Percentiles rank a stretch among this genome's conserved stretches.
Conservation (phyloP, 352 stramenopile genomes). For the Phytopythium sindhum region DNA sequence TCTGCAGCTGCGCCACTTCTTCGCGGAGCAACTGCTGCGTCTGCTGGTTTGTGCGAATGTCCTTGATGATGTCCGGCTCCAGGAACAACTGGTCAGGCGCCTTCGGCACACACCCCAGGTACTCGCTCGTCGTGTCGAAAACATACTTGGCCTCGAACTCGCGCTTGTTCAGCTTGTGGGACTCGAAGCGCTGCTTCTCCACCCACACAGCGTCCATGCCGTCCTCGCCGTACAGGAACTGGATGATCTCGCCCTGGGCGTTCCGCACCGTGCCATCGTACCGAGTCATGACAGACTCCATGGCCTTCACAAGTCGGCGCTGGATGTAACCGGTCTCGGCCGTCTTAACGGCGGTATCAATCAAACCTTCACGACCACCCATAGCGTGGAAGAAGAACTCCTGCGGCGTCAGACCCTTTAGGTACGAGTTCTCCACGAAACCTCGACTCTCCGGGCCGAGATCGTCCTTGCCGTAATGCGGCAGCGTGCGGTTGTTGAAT, state of each 20-base stretch:
- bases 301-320: constrained; percentile 98
- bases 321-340: constrained; percentile 99
- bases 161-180: constrained; percentile 85
- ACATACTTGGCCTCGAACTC: constrained; percentile 94
- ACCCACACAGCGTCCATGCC: constrained; percentile 99
- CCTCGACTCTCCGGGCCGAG: constrained; percentile 96
- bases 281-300: constrained; percentile 98
- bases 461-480: constrained; percentile 96
- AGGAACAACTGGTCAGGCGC: constrained; percentile 84
- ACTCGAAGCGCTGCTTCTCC: constrained; percentile 96
- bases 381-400: constrained; percentile 99
- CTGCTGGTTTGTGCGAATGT: constrained; percentile 93
- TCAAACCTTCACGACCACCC: constrained; percentile 98
- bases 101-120: constrained; percentile 89
- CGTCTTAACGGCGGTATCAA: constrained; percentile 99
- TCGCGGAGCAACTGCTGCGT: constrained; percentile 92
- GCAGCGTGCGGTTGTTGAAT: constrained; percentile 95
- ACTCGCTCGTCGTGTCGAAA: constrained; percentile 90
- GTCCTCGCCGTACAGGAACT: constrained; percentile 95
- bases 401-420: constrained; percentile 91
- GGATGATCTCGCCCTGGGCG: constrained; percentile 81
- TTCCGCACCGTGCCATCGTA: constrained; percentile 99
- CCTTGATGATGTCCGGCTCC: constrained; percentile 83
- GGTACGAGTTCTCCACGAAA: constrained; percentile 99
- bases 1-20: constrained; percentile 92